Percentiles rank a stretch among this genome's conserved stretches.
Evolutionary conservation across 306 rosid species (phyloP).

Genomic region (Hippophae rhamnoides): DNA sequence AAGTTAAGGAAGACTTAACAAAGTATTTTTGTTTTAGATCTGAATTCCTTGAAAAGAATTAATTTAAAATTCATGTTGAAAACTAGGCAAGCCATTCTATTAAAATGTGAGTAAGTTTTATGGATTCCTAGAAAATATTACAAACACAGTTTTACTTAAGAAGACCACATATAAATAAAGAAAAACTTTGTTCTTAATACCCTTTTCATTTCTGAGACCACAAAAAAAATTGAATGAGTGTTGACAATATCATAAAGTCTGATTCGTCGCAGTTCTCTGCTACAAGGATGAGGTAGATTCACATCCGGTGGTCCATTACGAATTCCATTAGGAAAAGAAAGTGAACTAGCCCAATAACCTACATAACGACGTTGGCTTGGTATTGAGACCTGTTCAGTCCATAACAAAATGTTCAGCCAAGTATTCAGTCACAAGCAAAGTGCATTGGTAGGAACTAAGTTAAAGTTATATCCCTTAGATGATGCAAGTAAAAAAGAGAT

Average conservation of each 20-base stretch:
- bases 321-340: constrained; percentile 38
- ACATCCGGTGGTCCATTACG: constrained; percentile 32
- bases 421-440: neutral
- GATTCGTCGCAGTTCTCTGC: constrained; percentile 73
- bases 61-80: neutral
- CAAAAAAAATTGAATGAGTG: constrained; percentile 56
- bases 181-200: constrained; percentile 14
- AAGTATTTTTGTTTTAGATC: too few relatives aligned
- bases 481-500: too few relatives aligned
- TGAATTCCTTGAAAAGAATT: too few relatives aligned
- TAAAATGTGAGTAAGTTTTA: neutral
- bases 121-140: neutral
- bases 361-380: constrained; percentile 97
- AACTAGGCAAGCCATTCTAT: neutral
- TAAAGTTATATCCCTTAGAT: too few relatives aligned
- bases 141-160: neutral
- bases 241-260: constrained; percentile 72
- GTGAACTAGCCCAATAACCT: constrained; percentile 49
- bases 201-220: constrained; percentile 68
- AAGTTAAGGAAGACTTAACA: too few relatives aligned
- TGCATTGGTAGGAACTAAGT: too few relatives aligned
- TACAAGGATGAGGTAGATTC: constrained; percentile 48
- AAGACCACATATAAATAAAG: neutral
- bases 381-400: constrained; percentile 69
- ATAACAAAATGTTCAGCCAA: constrained; percentile 1